These are phyloP conservation scores for Clitocybe nebularis DNA, from an alignment of 1,284 basidiomycete genomes.

Conservation along the genomic window DNA sequence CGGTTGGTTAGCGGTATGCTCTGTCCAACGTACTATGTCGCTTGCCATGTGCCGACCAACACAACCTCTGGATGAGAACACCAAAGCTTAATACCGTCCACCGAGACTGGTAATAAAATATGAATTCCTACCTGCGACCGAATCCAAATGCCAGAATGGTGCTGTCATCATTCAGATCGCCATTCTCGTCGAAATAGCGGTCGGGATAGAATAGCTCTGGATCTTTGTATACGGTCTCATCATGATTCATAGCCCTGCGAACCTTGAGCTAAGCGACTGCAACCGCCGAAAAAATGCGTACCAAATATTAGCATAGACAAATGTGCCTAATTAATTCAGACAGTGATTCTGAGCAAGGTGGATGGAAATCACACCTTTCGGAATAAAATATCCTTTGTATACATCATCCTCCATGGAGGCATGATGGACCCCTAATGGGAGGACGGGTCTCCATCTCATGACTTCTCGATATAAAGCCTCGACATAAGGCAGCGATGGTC, in stretches of 20 bases:
- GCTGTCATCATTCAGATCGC: slow-evolving; percentile 13
- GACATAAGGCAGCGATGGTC: background rate
- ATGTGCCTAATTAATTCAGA: no score
- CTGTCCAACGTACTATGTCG: no score
- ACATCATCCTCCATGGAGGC: slow-evolving; percentile 14
- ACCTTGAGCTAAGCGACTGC: background rate
- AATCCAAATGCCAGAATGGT: slow-evolving; percentile 18
- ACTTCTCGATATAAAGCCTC: slow-evolving; percentile 6
- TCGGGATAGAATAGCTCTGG: slow-evolving; percentile 18
- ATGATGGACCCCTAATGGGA: slow-evolving; percentile 20
- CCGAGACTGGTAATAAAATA: background rate
- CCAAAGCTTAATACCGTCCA: background rate
- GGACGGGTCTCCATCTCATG: slow-evolving; percentile 13
- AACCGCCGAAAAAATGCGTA: background rate
- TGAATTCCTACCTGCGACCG: slow-evolving; percentile 16
- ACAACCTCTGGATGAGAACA: slow-evolving; percentile 13
- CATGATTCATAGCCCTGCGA: slow-evolving; percentile 16
- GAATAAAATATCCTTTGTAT: slow-evolving; percentile 22
- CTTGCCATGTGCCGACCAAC: slow-evolving; percentile 16
- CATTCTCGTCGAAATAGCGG: slow-evolving; percentile 15
- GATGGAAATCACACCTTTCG: slow-evolving; percentile 20
- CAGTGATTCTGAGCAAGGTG: slow-evolving; percentile 14
- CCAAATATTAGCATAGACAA: no score
- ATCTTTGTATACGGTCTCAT: slow-evolving; percentile 17
- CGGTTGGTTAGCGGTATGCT: no score